Percentiles rank a stretch among this genome's conserved stretches.
Evolutionary conservation across 371 early-diverging fungal genomes (phyloP).

Genomic region (Apophysomyces sp.): DNA sequence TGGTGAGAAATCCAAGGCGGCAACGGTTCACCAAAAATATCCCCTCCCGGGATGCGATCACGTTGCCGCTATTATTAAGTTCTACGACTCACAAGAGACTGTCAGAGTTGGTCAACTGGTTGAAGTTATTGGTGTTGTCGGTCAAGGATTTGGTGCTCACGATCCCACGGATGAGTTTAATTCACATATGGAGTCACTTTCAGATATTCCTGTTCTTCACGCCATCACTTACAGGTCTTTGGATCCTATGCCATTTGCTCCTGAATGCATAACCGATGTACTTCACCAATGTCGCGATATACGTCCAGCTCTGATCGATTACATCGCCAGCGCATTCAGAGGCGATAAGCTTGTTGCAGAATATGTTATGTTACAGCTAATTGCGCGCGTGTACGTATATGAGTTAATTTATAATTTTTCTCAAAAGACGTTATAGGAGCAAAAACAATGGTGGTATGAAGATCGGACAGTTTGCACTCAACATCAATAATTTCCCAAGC

Average conservation of each 20-base stretch:
- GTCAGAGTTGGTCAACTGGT: slow-evolving; percentile 57
- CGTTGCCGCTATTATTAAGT: slow-evolving; percentile 52
- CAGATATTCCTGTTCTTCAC: slow-evolving; percentile 36
- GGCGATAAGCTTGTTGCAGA: slow-evolving; percentile 61
- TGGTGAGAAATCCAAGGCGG: slow-evolving; percentile 4
- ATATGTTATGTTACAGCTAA: slow-evolving; percentile 54
- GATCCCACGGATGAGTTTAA: slow-evolving; percentile 15
- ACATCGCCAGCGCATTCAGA: slow-evolving; percentile 47
- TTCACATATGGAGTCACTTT: slow-evolving; percentile 15
- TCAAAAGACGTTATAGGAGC: slow-evolving; percentile 24
- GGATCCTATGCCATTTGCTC: slow-evolving; percentile 8
- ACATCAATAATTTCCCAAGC: slow-evolving; percentile 39
- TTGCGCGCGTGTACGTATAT: slow-evolving; percentile 57
- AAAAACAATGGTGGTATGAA: slow-evolving; percentile 37
- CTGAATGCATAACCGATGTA: slow-evolving; percentile 4
- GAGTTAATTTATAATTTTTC: not conserved
- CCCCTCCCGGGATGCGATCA: slow-evolving; percentile 54
- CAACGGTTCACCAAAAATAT: slow-evolving; percentile 32
- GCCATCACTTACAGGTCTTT: slow-evolving; percentile 35
- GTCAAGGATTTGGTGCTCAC: slow-evolving; percentile 11
- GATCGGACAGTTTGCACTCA: slow-evolving; percentile 48
- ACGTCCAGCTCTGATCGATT: slow-evolving; percentile 47
- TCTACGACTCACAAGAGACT: slow-evolving; percentile 39
- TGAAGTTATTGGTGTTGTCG: slow-evolving; percentile 59
- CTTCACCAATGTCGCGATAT: slow-evolving; percentile 28